Conservation (phyloP, 176 grass and related monocot genomes). For the Leersia perrieri region DNA sequence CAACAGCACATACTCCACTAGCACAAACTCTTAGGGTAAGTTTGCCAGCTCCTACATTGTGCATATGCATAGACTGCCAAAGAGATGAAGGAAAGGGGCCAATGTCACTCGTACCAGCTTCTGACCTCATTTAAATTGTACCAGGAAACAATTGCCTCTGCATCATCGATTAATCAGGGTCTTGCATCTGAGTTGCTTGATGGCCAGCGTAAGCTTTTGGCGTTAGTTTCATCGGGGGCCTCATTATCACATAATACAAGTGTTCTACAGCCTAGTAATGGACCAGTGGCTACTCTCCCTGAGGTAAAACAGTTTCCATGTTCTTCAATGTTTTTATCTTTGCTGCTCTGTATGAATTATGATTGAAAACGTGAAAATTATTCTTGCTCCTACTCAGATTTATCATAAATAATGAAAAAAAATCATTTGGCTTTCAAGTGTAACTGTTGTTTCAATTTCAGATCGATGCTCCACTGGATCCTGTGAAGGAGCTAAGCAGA, state of each 20-base stretch:
- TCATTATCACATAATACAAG: constrained; percentile 37
- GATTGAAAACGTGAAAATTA: background rate
- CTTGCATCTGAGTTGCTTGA: constrained; percentile 81
- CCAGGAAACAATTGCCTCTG: constrained; percentile 82
- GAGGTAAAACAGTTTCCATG: constrained; percentile 35
- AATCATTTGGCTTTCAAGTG: constrained; percentile 13
- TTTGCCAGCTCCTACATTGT: constrained; percentile 12
- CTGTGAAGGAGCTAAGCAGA: constrained; percentile 67
- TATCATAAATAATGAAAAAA: constrained; percentile 10
- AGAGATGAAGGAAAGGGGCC: background rate
- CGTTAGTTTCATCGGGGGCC: constrained; percentile 59
- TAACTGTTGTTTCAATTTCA: constrained; percentile 43
- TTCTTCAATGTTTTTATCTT: background rate
- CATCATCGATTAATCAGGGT: constrained; percentile 68
- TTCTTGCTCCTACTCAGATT: background rate
- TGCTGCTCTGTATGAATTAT: background rate
- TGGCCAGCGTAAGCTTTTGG: constrained; percentile 75
- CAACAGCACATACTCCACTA: constrained; percentile 68
- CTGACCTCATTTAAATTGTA: constrained; percentile 27
- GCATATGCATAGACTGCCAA: background rate
- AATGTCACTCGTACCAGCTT: background rate
- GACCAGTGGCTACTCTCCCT: constrained; percentile 51
- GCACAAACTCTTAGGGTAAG: constrained; percentile 76
- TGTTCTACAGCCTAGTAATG: constrained; percentile 56
- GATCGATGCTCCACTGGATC: constrained; percentile 70